phyloP scores from a whole-genome alignment of 805 yeast genomes.

The Candida andamanensis region DNA sequence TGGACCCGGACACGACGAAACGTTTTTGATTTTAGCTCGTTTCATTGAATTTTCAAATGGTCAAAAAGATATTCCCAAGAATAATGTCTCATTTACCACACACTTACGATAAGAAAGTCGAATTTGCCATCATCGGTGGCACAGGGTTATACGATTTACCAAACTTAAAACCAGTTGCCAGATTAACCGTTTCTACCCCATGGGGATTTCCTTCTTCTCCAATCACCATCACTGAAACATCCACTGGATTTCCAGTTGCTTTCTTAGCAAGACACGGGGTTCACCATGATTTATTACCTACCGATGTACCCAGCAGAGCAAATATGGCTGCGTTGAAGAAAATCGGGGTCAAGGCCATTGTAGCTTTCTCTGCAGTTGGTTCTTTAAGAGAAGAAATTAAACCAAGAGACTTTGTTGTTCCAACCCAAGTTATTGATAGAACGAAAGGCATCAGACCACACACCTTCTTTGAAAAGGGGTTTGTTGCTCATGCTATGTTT shows the following conservation, averaged over 20 bases:
- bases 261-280: slow-evolving; percentile 93
- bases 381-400: slow-evolving; percentile 82
- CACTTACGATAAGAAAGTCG: slow-evolving; percentile 59
- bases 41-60: no score
- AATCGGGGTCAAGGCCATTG: slow-evolving; percentile 78
- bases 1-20: no score
- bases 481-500: slow-evolving; percentile 95
- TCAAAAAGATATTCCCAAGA: slow-evolving; percentile 6
- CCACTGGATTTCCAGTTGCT: slow-evolving; percentile 77
- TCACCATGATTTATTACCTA: slow-evolving; percentile 83
- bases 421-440: slow-evolving; percentile 93
- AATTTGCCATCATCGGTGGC: slow-evolving; percentile 91
- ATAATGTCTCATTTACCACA: slow-evolving; percentile 36
- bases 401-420: slow-evolving; percentile 96
- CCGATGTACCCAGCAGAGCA: slow-evolving; percentile 89
- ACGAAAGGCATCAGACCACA: slow-evolving; percentile 92
- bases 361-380: slow-evolving; percentile 96
- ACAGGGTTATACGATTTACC: slow-evolving; percentile 93
- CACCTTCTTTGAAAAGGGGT: slow-evolving; percentile 85
- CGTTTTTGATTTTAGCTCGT: no score
- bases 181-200: slow-evolving; percentile 80
- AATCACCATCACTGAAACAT: slow-evolving; percentile 81
- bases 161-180: slow-evolving; percentile 79
- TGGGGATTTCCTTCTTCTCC: slow-evolving; percentile 98
- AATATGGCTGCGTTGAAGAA: slow-evolving; percentile 93